Evolutionary conservation across 768 basidiomycete species (phyloP).

Genomic region (Omphalotus guepiniiformis): DNA sequence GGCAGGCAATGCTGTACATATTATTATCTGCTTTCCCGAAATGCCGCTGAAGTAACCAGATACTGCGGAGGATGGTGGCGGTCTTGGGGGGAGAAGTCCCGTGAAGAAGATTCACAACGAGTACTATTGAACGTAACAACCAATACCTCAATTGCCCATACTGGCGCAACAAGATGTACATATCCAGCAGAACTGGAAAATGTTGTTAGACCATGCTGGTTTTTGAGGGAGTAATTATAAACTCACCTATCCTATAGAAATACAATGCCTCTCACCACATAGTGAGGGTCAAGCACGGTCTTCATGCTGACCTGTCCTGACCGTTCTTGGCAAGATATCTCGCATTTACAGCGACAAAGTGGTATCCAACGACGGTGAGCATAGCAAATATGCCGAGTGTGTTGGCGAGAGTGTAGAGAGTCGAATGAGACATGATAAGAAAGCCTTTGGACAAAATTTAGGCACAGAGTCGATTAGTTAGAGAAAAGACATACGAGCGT

Average conservation of each 20-base stretch:
- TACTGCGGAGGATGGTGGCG: too few relatives aligned
- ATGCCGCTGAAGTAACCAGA: too few relatives aligned
- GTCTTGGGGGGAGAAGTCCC: too few relatives aligned
- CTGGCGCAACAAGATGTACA: background rate
- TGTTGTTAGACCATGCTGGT: background rate
- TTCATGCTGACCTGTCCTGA: background rate
- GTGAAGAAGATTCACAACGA: too few relatives aligned
- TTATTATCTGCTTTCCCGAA: too few relatives aligned
- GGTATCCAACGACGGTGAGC: conserved; percentile 84
- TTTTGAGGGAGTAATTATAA: background rate
- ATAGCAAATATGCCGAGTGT: conserved; percentile 81
- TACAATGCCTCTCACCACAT: background rate
- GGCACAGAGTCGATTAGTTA: background rate
- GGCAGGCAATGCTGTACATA: too few relatives aligned
- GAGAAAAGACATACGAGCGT: conserved; percentile 1
- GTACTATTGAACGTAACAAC: background rate
- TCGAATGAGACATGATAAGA: conserved; percentile 69
- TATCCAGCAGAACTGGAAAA: background rate
- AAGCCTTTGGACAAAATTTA: background rate
- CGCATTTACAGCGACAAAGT: conserved; percentile 85
- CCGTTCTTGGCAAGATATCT: conserved; percentile 6
- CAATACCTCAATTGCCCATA: background rate
- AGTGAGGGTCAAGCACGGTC: too few relatives aligned
- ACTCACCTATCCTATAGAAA: background rate
- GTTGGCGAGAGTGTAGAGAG: conserved; percentile 80